Conservation (phyloP, 208 protist species). For the Tritrichomonas foetus region DNA sequence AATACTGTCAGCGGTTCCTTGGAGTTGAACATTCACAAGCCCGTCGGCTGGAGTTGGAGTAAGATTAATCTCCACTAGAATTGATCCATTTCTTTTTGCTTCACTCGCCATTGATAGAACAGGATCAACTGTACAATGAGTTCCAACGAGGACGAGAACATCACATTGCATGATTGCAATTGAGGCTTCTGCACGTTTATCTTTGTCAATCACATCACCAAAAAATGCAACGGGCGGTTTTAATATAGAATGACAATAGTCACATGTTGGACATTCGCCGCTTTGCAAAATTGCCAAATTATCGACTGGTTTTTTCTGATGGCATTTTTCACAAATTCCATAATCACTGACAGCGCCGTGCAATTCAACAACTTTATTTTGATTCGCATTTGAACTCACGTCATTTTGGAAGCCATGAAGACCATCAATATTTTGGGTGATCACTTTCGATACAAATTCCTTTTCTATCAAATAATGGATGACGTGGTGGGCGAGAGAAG, state of each 20-base stretch:
- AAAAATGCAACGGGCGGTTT: not conserved
- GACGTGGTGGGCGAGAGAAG: not conserved
- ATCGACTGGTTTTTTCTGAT: not conserved
- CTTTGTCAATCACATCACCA: not conserved
- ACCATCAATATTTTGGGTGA: slow-evolving; percentile 19
- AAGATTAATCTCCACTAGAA: not conserved
- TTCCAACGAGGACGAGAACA: not conserved
- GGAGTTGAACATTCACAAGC: not conserved
- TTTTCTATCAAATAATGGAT: not conserved
- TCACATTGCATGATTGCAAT: not conserved
- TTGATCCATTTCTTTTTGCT: not conserved
- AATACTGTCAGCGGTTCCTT: not conserved
- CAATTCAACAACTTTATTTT: not conserved
- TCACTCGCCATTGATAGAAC: not conserved
- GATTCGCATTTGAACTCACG: not conserved
- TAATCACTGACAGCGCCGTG: not conserved
- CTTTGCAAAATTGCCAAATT: not conserved
- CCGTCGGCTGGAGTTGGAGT: not conserved
- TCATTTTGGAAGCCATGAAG: not conserved
- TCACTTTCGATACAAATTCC: not conserved
- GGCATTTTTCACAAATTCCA: not conserved
- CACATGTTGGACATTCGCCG: not conserved
- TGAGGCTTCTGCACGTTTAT: not conserved
- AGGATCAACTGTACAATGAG: slow-evolving; percentile 6
- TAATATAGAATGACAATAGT: not conserved